Evolutionary conservation across 1,284 basidiomycete species (phyloP), one percentile per base, ranked within the genome.

Genomic region (Veloboletus limbatus): DNA sequence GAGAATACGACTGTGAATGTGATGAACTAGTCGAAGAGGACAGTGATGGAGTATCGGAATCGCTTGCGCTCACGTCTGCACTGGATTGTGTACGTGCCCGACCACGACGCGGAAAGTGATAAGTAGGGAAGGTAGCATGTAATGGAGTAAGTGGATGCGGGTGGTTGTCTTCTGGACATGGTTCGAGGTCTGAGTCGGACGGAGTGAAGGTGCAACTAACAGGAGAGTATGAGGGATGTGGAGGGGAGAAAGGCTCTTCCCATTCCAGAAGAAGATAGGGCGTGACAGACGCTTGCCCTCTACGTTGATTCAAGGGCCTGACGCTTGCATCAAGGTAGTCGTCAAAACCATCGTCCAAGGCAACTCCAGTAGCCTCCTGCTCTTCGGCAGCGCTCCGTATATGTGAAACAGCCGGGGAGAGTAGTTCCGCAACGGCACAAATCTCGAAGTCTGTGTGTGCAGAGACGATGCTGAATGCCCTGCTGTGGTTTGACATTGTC

Each of bases 11-110:
- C 32, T 63, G 58, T 22, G 70, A 73, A 42, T 64, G 60, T 13
- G 60, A 66, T 4, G 74, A 75, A 48, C 70, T 73, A 4, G 45
- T 60, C 6, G 73, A 71, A 13, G 69, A 74, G 20, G 67, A 62
- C 26, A 76, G 60, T 11, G 73, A 75, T 10, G 74, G 75, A 8
- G 69, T 72, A 49, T 76, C 73, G 28, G 69, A 70, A 48, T 71
- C 65, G 35, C 68, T 69, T 21, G 53, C 41, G 14, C 63, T 64
- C 22, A 67, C 43, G 17, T 55, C 53, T 1, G 63, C 52, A 27
- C 59, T 65, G n/a, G 63, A 67, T 16, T 48, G 60, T 35, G 55
- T 50, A 14, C 56, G 57, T 26, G 49, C 21, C 24, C 55, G 56
- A 44, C 25, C 5, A 21, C 64, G 59, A 39, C 49, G 56, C 25